Conservation (phyloP, 2,329 filamentous ascomycete species). For the Colletotrichum musicola region DNA sequence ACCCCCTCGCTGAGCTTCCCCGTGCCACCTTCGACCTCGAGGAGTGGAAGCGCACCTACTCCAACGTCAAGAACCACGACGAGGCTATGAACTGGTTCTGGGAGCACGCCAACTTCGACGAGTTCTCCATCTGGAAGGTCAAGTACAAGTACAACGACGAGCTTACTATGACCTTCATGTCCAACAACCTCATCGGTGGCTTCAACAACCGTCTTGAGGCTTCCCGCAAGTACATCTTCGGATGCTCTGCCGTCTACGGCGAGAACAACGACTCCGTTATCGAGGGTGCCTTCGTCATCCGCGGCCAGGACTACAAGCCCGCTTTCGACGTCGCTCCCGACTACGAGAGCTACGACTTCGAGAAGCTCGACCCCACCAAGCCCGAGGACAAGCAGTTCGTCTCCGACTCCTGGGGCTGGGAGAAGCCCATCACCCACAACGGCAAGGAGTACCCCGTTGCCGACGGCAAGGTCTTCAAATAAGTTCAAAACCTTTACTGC, state of each 20-base stretch:
- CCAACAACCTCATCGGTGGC: conserved; percentile 96
- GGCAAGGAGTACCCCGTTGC: conserved; percentile 92
- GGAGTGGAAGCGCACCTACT: conserved; percentile 99
- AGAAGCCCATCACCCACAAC: conserved; percentile 81
- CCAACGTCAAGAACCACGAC: conserved; percentile 78
- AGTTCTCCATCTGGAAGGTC: conserved; percentile 95
- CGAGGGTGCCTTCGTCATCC: conserved; percentile 93
- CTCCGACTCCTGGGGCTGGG: conserved; percentile 91
- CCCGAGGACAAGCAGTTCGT: conserved; percentile 87
- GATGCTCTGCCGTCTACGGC: conserved; percentile 89
- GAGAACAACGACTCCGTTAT: conserved; percentile 90
- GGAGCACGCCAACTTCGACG: conserved; percentile 92
- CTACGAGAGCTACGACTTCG: conserved; percentile 96
- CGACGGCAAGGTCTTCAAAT: conserved; percentile 99
- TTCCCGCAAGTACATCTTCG: conserved; percentile 98
- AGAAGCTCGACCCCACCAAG: conserved; percentile 92
- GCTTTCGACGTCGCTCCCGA: conserved; percentile 98
- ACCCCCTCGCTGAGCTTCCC: conserved; percentile 88
- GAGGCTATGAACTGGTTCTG: conserved; percentile 97
- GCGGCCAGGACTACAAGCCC: conserved; percentile 85
- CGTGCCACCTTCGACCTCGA: conserved; percentile 87
- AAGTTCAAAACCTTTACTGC: conserved; percentile 57
- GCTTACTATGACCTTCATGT: conserved; percentile 98
- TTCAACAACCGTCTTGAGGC: conserved; percentile 98
- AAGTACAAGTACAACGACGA: conserved; percentile 99